A percentile compares a stretch with the other conserved stretches of the same genome.
These are phyloP conservation scores for Blastomyces gilchristii DNA, from an alignment of 2,329 filamentous ascomycete genomes.

Conservation along the genomic window DNA sequence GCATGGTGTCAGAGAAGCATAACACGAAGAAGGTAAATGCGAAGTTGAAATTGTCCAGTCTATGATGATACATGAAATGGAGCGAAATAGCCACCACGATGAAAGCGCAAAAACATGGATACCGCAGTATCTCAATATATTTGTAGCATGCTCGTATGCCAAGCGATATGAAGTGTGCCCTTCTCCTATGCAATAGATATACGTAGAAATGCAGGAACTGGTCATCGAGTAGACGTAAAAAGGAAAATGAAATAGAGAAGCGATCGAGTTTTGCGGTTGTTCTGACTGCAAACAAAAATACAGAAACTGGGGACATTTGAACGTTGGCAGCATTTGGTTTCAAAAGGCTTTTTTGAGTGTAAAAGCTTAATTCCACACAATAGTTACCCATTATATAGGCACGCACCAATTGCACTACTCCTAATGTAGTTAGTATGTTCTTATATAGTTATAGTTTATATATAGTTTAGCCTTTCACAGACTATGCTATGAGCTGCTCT, in stretches of 20 bases:
- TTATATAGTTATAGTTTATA: too few relatives aligned
- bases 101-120: background rate
- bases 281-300: background rate
- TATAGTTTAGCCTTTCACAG: too few relatives aligned
- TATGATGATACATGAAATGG: conserved; percentile 47
- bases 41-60: conserved; percentile 41
- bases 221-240: too few relatives aligned
- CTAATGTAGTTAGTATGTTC: too few relatives aligned
- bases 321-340: background rate
- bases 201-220: too few relatives aligned
- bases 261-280: background rate
- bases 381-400: too few relatives aligned
- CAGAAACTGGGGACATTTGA: background rate
- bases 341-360: too few relatives aligned
- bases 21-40: conserved; percentile 53
- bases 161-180: background rate
- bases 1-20: conserved; percentile 19
- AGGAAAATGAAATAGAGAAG: background rate
- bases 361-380: too few relatives aligned
- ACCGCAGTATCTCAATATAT: background rate
- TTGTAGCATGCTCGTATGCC: background rate
- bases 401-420: too few relatives aligned
- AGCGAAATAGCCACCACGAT: conserved; percentile 36
- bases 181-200: background rate
- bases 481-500: too few relatives aligned